Conservation (phyloP, 2,329 filamentous ascomycete genomes). For the Diaporthe destruens region DNA sequence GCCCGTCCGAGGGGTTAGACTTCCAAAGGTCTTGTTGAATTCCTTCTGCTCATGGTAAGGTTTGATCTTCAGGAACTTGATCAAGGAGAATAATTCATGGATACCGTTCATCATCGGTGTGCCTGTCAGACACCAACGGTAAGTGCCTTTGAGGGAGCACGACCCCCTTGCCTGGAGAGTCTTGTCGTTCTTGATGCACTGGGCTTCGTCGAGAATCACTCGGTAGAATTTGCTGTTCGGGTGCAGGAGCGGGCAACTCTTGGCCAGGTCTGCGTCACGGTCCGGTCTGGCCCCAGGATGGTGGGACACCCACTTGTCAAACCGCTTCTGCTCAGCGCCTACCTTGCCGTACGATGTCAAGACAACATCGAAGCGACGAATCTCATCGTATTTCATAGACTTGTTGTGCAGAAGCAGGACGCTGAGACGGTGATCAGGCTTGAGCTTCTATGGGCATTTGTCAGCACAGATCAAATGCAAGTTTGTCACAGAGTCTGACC, state of each 20-base stretch:
- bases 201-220: slow-evolving; percentile 83
- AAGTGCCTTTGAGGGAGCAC: slow-evolving; percentile 67
- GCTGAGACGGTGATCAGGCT: slow-evolving; percentile 67
- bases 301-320: slow-evolving; percentile 65
- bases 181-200: slow-evolving; percentile 82
- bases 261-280: slow-evolving; percentile 51
- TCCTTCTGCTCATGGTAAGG: slow-evolving; percentile 76
- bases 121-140: slow-evolving; percentile 82
- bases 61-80: slow-evolving; percentile 81
- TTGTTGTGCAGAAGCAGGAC: slow-evolving; percentile 80
- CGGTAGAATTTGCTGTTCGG: slow-evolving; percentile 72
- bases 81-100: slow-evolving; percentile 80
- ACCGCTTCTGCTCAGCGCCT: slow-evolving; percentile 74
- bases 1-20: slow-evolving; percentile 42
- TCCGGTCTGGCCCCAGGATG: slow-evolving; percentile 55
- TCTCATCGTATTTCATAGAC: slow-evolving; percentile 68
- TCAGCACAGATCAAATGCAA: neutral
- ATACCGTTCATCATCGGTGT: slow-evolving; percentile 93
- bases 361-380: slow-evolving; percentile 79
- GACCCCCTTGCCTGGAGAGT: slow-evolving; percentile 73
- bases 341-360: slow-evolving; percentile 84
- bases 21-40: slow-evolving; percentile 69
- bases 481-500: neutral
- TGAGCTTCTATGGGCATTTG: slow-evolving; percentile 66
- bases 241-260: slow-evolving; percentile 71